These are phyloP conservation scores for Arthrobotrys sinensis DNA, from an alignment of 2,329 filamentous ascomycete genomes.

Conservation along the genomic window DNA sequence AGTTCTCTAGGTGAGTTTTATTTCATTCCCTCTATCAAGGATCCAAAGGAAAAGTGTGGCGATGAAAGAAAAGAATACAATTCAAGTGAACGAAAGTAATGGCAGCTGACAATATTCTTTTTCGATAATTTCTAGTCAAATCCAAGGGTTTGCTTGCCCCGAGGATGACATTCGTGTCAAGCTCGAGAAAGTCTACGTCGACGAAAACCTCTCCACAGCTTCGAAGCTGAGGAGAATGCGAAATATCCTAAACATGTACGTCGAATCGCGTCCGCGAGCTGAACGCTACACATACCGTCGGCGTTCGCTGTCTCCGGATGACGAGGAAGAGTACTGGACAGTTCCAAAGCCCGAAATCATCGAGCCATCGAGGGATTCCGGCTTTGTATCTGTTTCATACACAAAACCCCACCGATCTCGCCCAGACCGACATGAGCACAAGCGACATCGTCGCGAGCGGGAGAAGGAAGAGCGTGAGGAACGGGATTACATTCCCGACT, in stretches of 20 bases:
- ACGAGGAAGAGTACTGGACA: slow-evolving; percentile 48
- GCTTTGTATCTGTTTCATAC: slow-evolving; percentile 47
- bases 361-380: slow-evolving; percentile 44
- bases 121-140: slow-evolving; percentile 30
- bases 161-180: slow-evolving; percentile 57
- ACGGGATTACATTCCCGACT: slow-evolving; percentile 36
- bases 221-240: slow-evolving; percentile 57
- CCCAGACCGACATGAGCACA: slow-evolving; percentile 53
- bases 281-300: slow-evolving; percentile 57
- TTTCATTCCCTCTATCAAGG: slow-evolving; percentile 3
- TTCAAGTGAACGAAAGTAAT: neutral
- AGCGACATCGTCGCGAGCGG: slow-evolving; percentile 53
- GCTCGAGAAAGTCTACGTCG: slow-evolving; percentile 58
- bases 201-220: slow-evolving; percentile 53
- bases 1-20: slow-evolving; percentile 53
- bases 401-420: slow-evolving; percentile 45
- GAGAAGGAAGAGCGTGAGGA: slow-evolving; percentile 30
- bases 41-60: slow-evolving; percentile 14
- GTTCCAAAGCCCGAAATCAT: slow-evolving; percentile 45
- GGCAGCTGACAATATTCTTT: slow-evolving; percentile 1
- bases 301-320: slow-evolving; percentile 47
- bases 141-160: slow-evolving; percentile 49
- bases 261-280: slow-evolving; percentile 39
- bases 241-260: slow-evolving; percentile 44
- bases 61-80: neutral